Base-by-base conservation (phyloP, 2,329 filamentous ascomycete species). In the Myriosclerotinia curreyana region DNA sequence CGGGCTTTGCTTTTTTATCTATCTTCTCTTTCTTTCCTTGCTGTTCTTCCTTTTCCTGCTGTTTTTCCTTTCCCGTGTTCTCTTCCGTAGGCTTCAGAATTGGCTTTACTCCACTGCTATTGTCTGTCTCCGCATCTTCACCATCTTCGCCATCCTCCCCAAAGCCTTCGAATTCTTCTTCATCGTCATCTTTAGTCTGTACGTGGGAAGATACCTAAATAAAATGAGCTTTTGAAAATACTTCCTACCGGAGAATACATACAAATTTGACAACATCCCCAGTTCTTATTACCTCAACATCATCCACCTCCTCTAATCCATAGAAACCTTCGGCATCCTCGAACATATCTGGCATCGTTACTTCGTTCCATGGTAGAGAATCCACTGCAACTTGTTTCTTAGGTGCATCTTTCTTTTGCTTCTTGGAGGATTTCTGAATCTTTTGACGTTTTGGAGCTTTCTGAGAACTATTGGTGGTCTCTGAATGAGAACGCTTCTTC, bases 251-350 rank as follows among this genome's bases (percentile, higher is more conserved):
- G 58, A 74, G 5, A 17, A 17, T 49, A 48, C 77, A 64, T 70
- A 87, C 78, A 76, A 88, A 88, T 71, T 83, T 79, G 36, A 88
- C 76, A 7, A 78, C 81, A 60, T 81, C 78, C 9, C 86, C 86
- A 38, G 88, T 81, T 67, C 83, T 85, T 50, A 96, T 80, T n/a
- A 99, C 82, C 38, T 96, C 90, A 1, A 99, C 91, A 60, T 91
- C 92, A 20, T 96, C 91, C 54, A 98, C 88, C 72, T 98, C 93
- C 72, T 99, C 92, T 1, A 99, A 79, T 0, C 91, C 92, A 71
- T 88, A 96, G 75, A 99, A 97, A 0, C 95, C 95, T 68, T 96
- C 92, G n/a, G 91, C 91, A 77, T 97, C 91, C 53, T 94, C 87
- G 70, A 93, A 81, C 73, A 89, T 86, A 73, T 93, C 90, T 8